phyloP scores from a whole-genome alignment of 164 flowering plant species.

The Akebia trifoliata region DNA sequence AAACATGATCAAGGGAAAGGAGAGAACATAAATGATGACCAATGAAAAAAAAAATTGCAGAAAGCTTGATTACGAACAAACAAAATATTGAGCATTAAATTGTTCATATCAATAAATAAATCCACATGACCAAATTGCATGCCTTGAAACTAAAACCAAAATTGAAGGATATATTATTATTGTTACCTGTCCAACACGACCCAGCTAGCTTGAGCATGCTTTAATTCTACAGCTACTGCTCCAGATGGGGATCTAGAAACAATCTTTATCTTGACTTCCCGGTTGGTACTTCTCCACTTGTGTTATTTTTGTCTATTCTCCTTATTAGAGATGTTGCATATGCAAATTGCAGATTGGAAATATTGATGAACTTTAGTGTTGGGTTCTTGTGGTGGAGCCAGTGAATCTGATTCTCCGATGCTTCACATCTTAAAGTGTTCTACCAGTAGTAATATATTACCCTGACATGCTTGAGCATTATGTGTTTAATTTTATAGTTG shows the following conservation, averaged over 20 bases:
- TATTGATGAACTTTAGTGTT: neutral
- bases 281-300: constrained; percentile 56
- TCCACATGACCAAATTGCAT: too few species aligned
- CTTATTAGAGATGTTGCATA: neutral
- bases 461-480: neutral
- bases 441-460: neutral
- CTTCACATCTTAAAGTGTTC: neutral
- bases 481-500: neutral
- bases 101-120: too few species aligned
- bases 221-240: neutral
- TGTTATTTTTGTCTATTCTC: neutral
- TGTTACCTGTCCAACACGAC: neutral
- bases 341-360: neutral
- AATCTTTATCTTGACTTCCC: too few species aligned
- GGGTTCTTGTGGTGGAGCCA: neutral
- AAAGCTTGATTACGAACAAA: too few species aligned
- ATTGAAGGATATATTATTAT: too few species aligned
- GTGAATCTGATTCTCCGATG: neutral
- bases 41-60: too few species aligned
- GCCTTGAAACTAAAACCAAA: too few species aligned
- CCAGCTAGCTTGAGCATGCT: neutral
- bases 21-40: too few species aligned
- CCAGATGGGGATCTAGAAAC: too few species aligned
- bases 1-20: too few species aligned
- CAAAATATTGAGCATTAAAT: too few species aligned